phyloP scores from a whole-genome alignment of 1,284 basidiomycete genomes.

The Testicularia cyperi region DNA sequence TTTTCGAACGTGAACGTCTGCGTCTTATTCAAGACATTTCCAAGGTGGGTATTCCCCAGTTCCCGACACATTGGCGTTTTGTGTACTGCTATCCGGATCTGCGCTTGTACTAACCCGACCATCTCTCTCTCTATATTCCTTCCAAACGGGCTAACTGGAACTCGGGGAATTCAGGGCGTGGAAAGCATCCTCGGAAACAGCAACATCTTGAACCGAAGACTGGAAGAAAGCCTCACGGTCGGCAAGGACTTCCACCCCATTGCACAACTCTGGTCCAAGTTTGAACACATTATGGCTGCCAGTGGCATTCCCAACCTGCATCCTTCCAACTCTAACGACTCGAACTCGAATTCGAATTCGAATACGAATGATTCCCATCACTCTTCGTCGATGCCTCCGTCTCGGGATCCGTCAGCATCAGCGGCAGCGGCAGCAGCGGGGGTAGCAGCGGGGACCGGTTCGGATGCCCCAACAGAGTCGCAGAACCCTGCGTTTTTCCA shows the following conservation, averaged over 20 bases:
- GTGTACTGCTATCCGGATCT: not conserved
- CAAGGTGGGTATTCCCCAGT: constrained; percentile 7
- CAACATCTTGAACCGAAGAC: constrained; percentile 84
- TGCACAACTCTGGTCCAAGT: constrained; percentile 79
- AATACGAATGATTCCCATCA: too few species aligned
- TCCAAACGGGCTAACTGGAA: not conserved
- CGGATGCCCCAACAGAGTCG: too few species aligned
- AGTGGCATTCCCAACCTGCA: constrained; percentile 38
- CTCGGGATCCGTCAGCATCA: not conserved
- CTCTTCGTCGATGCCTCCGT: too few species aligned
- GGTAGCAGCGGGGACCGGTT: too few species aligned
- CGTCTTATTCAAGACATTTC: constrained; percentile 25
- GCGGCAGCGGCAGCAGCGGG: not conserved
- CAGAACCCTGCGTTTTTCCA: too few species aligned
- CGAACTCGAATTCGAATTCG: too few species aligned
- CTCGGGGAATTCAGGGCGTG: constrained; percentile 69
- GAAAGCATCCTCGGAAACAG: constrained; percentile 81
- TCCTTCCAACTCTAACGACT: too few species aligned
- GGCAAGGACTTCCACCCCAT: constrained; percentile 90
- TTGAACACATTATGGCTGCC: constrained; percentile 72
- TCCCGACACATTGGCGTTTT: not conserved
- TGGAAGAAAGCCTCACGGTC: constrained; percentile 88
- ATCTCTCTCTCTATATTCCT: not conserved
- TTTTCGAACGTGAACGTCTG: constrained; percentile 16
- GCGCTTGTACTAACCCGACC: too few species aligned